A percentile compares a stretch with the other conserved stretches of the same genome.
Evolutionary conservation across 192 early-diverging fungal species (phyloP).

Genomic region (Gamsiella multidivaricata): DNA sequence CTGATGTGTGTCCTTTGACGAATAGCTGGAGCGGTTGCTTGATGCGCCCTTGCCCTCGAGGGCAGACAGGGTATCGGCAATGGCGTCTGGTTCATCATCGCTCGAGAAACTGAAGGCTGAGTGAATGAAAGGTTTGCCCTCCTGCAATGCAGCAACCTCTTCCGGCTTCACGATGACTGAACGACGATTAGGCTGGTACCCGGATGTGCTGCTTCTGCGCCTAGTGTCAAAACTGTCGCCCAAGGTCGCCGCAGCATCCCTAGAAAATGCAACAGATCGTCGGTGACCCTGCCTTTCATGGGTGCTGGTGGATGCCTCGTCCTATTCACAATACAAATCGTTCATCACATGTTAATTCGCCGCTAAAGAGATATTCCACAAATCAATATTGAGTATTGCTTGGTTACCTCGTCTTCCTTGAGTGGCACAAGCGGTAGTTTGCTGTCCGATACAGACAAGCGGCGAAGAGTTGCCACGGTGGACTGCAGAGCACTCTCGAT

Average conservation of each 20-base stretch:
- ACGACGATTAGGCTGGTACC: slow-evolving; percentile 38
- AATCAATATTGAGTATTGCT: too few relatives aligned
- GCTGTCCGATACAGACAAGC: slow-evolving; percentile 43
- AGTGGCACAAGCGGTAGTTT: slow-evolving; percentile 31
- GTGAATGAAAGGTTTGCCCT: slow-evolving; percentile 24
- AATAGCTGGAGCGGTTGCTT: slow-evolving; percentile 49
- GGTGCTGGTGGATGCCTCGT: background rate
- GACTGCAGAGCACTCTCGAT: slow-evolving; percentile 58
- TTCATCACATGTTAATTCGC: too few relatives aligned
- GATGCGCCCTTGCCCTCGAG: slow-evolving; percentile 39
- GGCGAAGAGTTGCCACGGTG: slow-evolving; percentile 55
- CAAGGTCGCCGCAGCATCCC: background rate
- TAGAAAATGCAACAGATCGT: slow-evolving; percentile 33
- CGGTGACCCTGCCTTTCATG: slow-evolving; percentile 1
- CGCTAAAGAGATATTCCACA: too few relatives aligned
- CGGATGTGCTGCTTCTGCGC: background rate
- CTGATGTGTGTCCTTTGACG: slow-evolving; percentile 3
- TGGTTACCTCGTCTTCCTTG: slow-evolving; percentile 48
- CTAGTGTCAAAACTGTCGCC: slow-evolving; percentile 8
- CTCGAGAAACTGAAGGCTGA: slow-evolving; percentile 18
- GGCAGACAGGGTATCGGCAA: slow-evolving; percentile 38
- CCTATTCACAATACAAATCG: background rate
- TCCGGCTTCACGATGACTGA: slow-evolving; percentile 42
- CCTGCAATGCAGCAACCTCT: slow-evolving; percentile 45
- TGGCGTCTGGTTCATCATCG: slow-evolving; percentile 31